phyloP scores from a whole-genome alignment of 139 green algal genomes.

The Chlamydomonas sp. region DNA sequence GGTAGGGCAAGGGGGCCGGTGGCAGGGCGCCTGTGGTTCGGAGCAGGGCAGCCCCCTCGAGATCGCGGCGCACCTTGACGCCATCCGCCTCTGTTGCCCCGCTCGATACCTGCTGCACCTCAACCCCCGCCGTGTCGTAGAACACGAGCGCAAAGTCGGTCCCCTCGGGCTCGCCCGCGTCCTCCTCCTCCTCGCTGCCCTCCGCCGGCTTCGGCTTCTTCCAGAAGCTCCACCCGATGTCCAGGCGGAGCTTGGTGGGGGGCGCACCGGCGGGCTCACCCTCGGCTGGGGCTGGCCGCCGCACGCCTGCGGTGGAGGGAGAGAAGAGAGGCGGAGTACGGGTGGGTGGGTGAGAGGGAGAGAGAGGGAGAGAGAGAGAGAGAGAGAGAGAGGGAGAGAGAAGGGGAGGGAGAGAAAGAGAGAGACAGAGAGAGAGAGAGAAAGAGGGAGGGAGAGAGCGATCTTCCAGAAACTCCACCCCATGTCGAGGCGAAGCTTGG shows the following conservation, averaged over 20 bases:
- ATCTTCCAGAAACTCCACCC: conserved; percentile 33
- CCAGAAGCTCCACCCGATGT: conserved; percentile 38
- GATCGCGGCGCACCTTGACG: conserved; percentile 21
- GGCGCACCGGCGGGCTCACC: neutral
- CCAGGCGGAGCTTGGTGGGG: conserved; percentile 29
- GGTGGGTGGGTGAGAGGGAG: too few species aligned
- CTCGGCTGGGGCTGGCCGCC: too few species aligned
- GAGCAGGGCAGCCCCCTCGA: too few species aligned
- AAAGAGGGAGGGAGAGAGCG: too few species aligned
- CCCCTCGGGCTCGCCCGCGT: conserved; percentile 30
- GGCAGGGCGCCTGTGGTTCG: too few species aligned
- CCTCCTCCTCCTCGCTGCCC: conserved; percentile 26
- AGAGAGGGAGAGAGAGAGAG: too few species aligned
- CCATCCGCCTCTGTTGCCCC: conserved; percentile 26
- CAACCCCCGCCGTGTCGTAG: conserved; percentile 31
- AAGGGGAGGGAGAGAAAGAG: too few species aligned
- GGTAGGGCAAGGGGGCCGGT: too few species aligned
- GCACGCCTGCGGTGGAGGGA: neutral
- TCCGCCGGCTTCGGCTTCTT: conserved; percentile 12
- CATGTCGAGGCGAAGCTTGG: conserved; percentile 35
- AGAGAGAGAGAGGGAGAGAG: too few species aligned
- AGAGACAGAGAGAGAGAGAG: too few species aligned
- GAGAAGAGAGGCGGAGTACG: too few species aligned
- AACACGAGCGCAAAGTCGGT: conserved; percentile 37
- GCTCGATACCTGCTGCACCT: conserved; percentile 25